Evolutionary conservation across 805 yeast species (phyloP), one percentile per base, ranked within the genome.

Genomic region (Ogataea pilisensis): DNA sequence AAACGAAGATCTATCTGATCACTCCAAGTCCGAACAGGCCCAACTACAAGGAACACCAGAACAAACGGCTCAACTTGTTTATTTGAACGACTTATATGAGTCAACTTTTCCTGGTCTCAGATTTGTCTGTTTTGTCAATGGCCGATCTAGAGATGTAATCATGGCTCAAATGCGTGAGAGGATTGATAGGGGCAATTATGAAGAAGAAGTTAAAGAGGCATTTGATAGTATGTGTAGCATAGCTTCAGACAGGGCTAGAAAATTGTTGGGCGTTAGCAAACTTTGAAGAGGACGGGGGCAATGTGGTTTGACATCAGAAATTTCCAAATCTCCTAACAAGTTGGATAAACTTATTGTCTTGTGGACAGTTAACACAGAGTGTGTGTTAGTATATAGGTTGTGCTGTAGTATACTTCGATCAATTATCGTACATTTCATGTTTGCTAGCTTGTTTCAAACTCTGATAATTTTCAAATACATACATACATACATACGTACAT

Each of bases 191-290:
- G 66, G 65, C n/a, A 75, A 82, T 53, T 70, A 76, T 42, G 57
- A 50, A 6, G 38, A 48, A 25, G 97, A 90, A 59, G 73, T 78
- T 42, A 34, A 43, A 8, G 83, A 79, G 35, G 95, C 95, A 0
- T 76, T 87, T 50, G 69, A 80, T 48, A 96, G 95, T 19, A 87
- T 89, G 95, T 86, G 95, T 61, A 95, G 86, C 61, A 90, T 89
- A 42, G 96, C 96, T 0, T 51, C 73, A 20, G 96, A 88, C 63
- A 69, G 97, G 43, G 81, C 82, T 0, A 49, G 48, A n/a, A 83
- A 81, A 53, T 57, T 29, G 11, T 6, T 78, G 35, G 66, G 64
- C 22, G 63, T 68, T 8, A 66, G 20, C 7, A 37, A 37, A 19
- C 25, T 37, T 25, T 37, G 26, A 27, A n/a, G n/a, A n/a, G n/a